These are phyloP conservation scores for Backusella mclennaniae DNA, from an alignment of 192 early-diverging fungal species.

Conservation along the genomic window DNA sequence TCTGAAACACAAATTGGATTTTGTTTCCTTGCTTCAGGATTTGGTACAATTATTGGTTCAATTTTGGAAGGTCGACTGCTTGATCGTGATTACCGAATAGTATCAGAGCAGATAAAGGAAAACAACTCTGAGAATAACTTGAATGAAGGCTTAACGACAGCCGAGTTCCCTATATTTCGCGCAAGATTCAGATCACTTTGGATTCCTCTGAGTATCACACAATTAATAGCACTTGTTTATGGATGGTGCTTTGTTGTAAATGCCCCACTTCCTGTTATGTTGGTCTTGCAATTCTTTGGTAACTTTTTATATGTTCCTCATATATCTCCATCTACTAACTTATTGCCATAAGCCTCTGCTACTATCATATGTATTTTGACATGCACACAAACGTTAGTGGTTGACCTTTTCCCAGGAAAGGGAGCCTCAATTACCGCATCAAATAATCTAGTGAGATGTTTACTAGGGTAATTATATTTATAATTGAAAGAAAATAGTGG, in stretches of 20 bases:
- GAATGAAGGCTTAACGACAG: background rate
- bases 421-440: background rate
- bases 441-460: background rate
- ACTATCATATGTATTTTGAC: background rate
- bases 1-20: background rate
- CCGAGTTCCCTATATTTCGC: conserved; percentile 10
- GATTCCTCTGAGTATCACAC: conserved; percentile 5
- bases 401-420: background rate
- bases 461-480: background rate
- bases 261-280: conserved; percentile 8
- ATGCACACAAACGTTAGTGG: background rate
- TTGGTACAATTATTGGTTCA: conserved; percentile 10
- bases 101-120: background rate
- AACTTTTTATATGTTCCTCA: background rate
- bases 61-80: background rate
- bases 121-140: background rate
- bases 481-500: background rate
- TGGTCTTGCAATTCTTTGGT: conserved; percentile 23
- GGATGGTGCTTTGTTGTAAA: conserved; percentile 23
- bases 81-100: background rate
- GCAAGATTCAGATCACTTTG: conserved; percentile 25
- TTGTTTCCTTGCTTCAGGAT: conserved; percentile 2
- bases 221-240: conserved; percentile 10
- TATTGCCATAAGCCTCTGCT: no score
- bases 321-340: no score